These are phyloP conservation scores for Boletus patriciae DNA, from an alignment of 768 basidiomycete genomes.

Conservation along the genomic window DNA sequence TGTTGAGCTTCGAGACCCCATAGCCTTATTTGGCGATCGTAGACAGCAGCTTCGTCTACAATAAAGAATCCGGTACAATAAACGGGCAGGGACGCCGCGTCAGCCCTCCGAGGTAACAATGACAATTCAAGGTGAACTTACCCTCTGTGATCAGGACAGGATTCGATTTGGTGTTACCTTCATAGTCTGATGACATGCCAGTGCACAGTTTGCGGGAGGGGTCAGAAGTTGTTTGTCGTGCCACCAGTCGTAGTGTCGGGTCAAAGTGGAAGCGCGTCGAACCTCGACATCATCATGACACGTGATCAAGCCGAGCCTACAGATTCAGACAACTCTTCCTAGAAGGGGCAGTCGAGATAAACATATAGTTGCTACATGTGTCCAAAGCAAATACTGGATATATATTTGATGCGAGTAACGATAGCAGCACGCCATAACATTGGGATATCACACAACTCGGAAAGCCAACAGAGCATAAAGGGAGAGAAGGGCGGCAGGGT, in stretches of 20 bases:
- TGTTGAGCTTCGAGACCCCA: constrained; percentile 99
- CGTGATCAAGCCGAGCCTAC: constrained; percentile 12
- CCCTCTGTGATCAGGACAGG: constrained; percentile 67
- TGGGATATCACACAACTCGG: neutral
- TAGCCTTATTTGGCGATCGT: constrained; percentile 94
- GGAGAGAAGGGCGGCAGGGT: neutral
- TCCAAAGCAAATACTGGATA: neutral
- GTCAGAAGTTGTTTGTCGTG: neutral
- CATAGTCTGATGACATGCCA: constrained; percentile 22
- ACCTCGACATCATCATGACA: constrained; percentile 5
- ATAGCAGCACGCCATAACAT: neutral
- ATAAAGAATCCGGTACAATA: neutral
- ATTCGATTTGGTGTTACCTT: constrained; percentile 36
- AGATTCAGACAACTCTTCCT: no score
- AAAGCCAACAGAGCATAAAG: neutral
- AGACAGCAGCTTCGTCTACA: constrained; percentile 73
- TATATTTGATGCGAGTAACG: neutral
- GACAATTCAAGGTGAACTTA: constrained; percentile 32
- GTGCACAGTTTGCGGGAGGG: neutral
- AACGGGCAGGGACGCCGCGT: neutral
- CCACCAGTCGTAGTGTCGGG: neutral
- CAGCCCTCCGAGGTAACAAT: neutral
- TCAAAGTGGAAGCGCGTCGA: neutral
- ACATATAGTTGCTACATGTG: neutral
- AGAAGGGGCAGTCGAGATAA: neutral